Evolutionary conservation across 2,329 filamentous ascomycete genomes (phyloP).

Genomic region (Gremmenia infestans): DNA sequence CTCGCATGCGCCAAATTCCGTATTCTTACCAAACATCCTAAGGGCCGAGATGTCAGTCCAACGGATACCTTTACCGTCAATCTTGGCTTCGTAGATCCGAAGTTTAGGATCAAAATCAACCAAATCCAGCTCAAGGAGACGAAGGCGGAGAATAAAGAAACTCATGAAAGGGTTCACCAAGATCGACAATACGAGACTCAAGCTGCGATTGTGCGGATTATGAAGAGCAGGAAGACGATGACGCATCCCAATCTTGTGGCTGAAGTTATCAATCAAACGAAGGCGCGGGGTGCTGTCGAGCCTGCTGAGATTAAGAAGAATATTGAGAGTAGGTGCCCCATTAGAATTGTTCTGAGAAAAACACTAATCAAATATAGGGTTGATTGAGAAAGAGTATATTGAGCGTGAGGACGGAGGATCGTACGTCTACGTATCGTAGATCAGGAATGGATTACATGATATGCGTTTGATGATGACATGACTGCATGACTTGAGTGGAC

Average conservation of each 20-base stretch:
- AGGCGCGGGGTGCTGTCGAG: conserved; percentile 79
- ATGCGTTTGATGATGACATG: not conserved
- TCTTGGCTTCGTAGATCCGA: conserved; percentile 67
- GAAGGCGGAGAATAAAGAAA: conserved; percentile 88
- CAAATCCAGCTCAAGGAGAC: conserved; percentile 98
- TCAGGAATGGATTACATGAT: not conserved
- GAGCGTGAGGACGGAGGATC: conserved; percentile 68
- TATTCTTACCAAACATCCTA: conserved; percentile 80
- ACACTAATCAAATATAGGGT: conserved; percentile 37
- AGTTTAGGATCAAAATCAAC: conserved; percentile 95
- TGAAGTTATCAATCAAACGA: conserved; percentile 89
- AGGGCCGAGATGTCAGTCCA: conserved; percentile 70
- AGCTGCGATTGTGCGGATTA: conserved; percentile 91
- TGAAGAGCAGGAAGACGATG: conserved; percentile 91
- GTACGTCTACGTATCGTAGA: conserved; percentile 66
- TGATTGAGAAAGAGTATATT: conserved; percentile 92
- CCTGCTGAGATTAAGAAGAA: conserved; percentile 90
- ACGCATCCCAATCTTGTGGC: conserved; percentile 81
- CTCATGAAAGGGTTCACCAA: conserved; percentile 81
- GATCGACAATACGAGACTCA: conserved; percentile 96
- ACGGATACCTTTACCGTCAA: conserved; percentile 87
- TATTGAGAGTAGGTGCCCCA: conserved; percentile 70
- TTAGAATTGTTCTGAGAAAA: conserved; percentile 2
- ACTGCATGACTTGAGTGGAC: not conserved
- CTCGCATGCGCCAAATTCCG: conserved; percentile 86